Evolutionary conservation across 768 basidiomycete genomes (phyloP).

Genomic region (Royoungia palumana): DNA sequence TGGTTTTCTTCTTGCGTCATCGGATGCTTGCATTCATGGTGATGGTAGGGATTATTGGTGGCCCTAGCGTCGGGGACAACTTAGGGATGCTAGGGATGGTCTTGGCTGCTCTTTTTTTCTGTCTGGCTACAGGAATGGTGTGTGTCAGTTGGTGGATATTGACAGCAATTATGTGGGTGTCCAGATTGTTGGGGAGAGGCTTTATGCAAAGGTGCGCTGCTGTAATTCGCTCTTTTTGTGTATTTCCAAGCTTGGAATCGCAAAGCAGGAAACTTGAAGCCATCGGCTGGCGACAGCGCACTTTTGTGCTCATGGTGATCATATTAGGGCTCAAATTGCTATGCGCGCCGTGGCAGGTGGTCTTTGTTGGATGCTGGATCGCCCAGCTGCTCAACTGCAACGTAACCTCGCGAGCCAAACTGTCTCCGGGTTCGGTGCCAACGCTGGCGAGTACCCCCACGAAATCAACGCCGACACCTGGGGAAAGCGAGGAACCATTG

Average conservation of each 20-base stretch:
- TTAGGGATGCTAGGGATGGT: conserved; percentile 36
- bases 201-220: conserved; percentile 16
- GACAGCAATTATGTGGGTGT: conserved; percentile 45
- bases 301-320: conserved; percentile 54
- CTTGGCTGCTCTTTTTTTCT: conserved; percentile 54
- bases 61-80: conserved; percentile 60
- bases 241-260: background rate
- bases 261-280: conserved; percentile 30
- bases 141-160: conserved; percentile 57
- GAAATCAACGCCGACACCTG: conserved; percentile 21
- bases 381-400: conserved; percentile 71
- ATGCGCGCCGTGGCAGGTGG: conserved; percentile 90
- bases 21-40: conserved; percentile 43
- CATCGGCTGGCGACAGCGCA: conserved; percentile 42
- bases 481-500: background rate
- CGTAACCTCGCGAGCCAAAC: conserved; percentile 16
- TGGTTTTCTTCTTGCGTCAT: conserved; percentile 40
- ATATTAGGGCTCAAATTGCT: conserved; percentile 66
- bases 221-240: background rate
- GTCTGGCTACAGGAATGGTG: conserved; percentile 66
- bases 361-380: conserved; percentile 80
- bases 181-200: conserved; percentile 15
- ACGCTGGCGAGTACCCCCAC: conserved; percentile 26
- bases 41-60: conserved; percentile 43
- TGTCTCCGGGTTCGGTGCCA: conserved; percentile 22